A percentile compares a stretch with the other conserved stretches of the same genome.
phyloP scores from a whole-genome alignment of 371 early-diverging fungal species.

The Choanephora cucurbitarum region DNA sequence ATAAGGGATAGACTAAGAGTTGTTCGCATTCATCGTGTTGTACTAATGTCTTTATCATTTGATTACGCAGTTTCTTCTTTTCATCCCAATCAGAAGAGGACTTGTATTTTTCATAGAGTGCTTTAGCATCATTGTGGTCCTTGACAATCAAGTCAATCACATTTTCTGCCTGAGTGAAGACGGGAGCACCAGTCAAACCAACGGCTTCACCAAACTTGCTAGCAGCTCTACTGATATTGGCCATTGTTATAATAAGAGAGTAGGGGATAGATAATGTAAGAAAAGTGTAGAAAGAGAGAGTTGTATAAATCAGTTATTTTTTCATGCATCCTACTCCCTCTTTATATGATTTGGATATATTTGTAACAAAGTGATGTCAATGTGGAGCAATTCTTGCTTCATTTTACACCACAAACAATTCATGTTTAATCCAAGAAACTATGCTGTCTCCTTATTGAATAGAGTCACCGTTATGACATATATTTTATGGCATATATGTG shows the following conservation, averaged over 20 bases:
- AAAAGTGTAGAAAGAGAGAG: neutral
- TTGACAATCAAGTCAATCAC: slow-evolving; percentile 12
- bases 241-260: neutral
- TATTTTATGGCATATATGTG: too few relatives aligned
- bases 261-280: neutral
- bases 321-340: too few relatives aligned
- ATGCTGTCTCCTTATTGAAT: too few relatives aligned
- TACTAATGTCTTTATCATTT: slow-evolving; percentile 10
- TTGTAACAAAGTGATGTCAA: too few relatives aligned
- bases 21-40: slow-evolving; percentile 18
- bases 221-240: slow-evolving; percentile 6
- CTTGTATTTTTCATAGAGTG: slow-evolving; percentile 10
- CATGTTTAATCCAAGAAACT: too few relatives aligned
- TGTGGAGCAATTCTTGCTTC: too few relatives aligned
- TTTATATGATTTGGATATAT: too few relatives aligned
- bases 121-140: slow-evolving; percentile 11
- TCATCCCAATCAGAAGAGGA: slow-evolving; percentile 1
- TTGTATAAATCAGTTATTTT: too few relatives aligned
- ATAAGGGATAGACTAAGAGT: slow-evolving; percentile 15
- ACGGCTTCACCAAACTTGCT: slow-evolving; percentile 18
- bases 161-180: slow-evolving; percentile 5
- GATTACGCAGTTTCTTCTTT: slow-evolving; percentile 8
- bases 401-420: too few relatives aligned
- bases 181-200: slow-evolving; percentile 15
- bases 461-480: too few relatives aligned